Evolutionary conservation across 305 asterid species (phyloP).

Genomic region (Rubia tinctorum): DNA sequence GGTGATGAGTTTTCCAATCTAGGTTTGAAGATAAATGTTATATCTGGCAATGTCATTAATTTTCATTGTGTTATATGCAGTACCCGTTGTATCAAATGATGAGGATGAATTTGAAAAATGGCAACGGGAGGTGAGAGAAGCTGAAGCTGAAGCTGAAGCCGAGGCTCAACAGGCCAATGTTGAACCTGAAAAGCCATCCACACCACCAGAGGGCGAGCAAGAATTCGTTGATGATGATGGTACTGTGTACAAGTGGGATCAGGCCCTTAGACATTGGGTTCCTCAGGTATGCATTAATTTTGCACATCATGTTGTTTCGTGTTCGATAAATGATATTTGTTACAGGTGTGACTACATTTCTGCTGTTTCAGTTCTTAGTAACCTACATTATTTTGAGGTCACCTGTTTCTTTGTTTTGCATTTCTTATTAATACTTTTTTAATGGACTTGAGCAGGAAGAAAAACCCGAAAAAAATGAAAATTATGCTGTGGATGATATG

Average conservation of each 20-base stretch:
- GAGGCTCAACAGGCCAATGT: slow-evolving; percentile 38
- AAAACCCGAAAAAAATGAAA: slow-evolving; percentile 31
- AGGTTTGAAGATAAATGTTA: neutral
- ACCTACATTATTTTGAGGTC: neutral
- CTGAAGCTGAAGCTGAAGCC: slow-evolving; percentile 63
- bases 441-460: slow-evolving; percentile 42
- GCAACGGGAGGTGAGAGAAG: slow-evolving; percentile 80
- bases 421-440: slow-evolving; percentile 17
- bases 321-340: neutral
- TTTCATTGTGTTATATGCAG: slow-evolving; percentile 26
- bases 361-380: neutral
- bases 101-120: slow-evolving; percentile 89
- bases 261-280: slow-evolving; percentile 73
- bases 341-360: neutral
- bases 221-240: slow-evolving; percentile 97
- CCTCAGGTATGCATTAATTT: slow-evolving; percentile 63
- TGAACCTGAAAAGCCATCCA: slow-evolving; percentile 73
- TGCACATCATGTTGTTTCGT: neutral
- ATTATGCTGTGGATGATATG: slow-evolving; percentile 66
- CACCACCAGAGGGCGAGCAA: slow-evolving; percentile 95
- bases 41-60: neutral
- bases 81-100: slow-evolving; percentile 40
- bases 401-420: slow-evolving; percentile 8
- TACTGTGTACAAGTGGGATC: slow-evolving; percentile 88
- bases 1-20: slow-evolving; percentile 27